Conservation (phyloP, 2,329 filamentous ascomycete species). For the Stachybotrys echinatus region DNA sequence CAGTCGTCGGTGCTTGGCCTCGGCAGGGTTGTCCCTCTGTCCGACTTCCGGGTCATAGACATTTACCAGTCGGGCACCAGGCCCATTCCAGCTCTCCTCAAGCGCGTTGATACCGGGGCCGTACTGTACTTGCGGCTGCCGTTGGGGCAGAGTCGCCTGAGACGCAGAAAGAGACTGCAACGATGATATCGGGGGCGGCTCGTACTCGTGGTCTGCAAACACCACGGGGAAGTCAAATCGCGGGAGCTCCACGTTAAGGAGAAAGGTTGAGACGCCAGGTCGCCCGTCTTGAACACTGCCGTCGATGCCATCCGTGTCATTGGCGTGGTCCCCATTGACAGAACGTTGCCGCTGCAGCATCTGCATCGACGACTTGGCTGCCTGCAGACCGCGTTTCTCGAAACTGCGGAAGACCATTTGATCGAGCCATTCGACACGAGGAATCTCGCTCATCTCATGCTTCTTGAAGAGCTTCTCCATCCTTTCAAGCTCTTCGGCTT, state of each 20-base stretch:
- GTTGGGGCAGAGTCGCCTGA: conserved; percentile 67
- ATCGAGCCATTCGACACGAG: conserved; percentile 90
- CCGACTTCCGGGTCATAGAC: conserved; percentile 94
- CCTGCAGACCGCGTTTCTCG: conserved; percentile 67
- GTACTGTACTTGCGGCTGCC: conserved; percentile 81
- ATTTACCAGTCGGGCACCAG: conserved; percentile 62
- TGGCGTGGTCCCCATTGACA: conserved; percentile 31
- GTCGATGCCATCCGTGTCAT: conserved; percentile 16
- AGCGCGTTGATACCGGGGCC: conserved; percentile 81
- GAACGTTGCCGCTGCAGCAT: conserved; percentile 44
- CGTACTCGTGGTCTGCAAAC: conserved; percentile 91
- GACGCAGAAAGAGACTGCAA: conserved; percentile 54
- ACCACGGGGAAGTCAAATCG: conserved; percentile 95
- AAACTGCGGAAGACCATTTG: conserved; percentile 87
- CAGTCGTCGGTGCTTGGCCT: conserved; percentile 87
- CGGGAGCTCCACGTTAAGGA: conserved; percentile 84
- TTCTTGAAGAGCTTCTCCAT: conserved; percentile 91
- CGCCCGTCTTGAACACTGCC: conserved; percentile 37
- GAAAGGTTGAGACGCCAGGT: conserved; percentile 56
- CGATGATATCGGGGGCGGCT: conserved; percentile 74
- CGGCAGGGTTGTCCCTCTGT: conserved; percentile 84
- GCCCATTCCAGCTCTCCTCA: conserved; percentile 41
- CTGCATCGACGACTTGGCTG: conserved; percentile 59
- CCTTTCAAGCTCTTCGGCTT: conserved; percentile 79
- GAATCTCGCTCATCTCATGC: conserved; percentile 96